phyloP scores from a whole-genome alignment of 1,284 basidiomycete species.

The Sphaerobolus stellatus region DNA sequence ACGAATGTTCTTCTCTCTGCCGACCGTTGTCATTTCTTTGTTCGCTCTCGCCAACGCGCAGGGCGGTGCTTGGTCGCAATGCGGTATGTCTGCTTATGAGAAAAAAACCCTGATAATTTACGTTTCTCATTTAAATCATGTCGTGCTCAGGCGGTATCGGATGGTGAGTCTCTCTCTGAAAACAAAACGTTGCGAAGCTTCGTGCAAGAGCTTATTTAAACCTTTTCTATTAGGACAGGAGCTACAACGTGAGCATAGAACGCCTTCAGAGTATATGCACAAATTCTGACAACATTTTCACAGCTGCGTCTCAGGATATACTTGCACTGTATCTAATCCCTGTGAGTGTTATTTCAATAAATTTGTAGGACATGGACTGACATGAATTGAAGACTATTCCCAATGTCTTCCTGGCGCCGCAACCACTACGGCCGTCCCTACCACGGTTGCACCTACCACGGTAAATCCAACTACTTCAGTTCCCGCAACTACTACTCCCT shows the following conservation, averaged over 20 bases:
- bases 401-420: conserved; percentile 47
- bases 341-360: conserved; percentile 34
- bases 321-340: conserved; percentile 43
- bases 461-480: background rate
- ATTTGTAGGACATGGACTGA: background rate
- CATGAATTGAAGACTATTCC: conserved; percentile 43
- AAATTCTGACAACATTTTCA: background rate
- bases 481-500: conserved; percentile 2
- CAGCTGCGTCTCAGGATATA: conserved; percentile 41
- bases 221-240: conserved; percentile 38
- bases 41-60: conserved; percentile 32
- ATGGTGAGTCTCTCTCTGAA: conserved; percentile 35
- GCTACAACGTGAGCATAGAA: conserved; percentile 34
- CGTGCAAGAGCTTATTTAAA: conserved; percentile 7
- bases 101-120: background rate
- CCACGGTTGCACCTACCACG: conserved; percentile 18
- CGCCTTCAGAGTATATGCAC: background rate
- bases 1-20: background rate
- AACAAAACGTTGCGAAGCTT: background rate
- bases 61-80: conserved; percentile 45
- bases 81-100: conserved; percentile 28
- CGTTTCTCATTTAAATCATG: background rate
- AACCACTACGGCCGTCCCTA: conserved; percentile 17
- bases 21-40: conserved; percentile 1
- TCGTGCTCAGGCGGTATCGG: conserved; percentile 38